A percentile compares a stretch with the other conserved stretches of the same genome.
Evolutionary conservation across 441 rosid genomes (phyloP).

Genomic region (Populus hybrid): DNA sequence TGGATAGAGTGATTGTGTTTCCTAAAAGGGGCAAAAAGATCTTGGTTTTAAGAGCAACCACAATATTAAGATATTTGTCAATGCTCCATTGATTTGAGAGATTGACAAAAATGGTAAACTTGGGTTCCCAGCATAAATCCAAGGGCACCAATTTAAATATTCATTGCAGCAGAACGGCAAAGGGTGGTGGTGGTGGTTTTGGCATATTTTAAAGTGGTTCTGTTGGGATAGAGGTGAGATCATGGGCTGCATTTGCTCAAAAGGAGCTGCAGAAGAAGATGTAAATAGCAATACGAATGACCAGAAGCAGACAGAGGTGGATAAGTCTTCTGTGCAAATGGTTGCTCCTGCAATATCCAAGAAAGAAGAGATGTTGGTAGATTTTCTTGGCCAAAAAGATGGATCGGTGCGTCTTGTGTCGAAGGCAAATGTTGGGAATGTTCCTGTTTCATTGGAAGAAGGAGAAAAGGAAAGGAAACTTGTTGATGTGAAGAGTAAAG

Average conservation of each 20-base stretch:
- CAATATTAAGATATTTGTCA: neutral
- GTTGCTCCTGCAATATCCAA: conserved; percentile 51
- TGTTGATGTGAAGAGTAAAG: conserved; percentile 31
- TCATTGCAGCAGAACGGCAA: neutral
- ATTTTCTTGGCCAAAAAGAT: conserved; percentile 17
- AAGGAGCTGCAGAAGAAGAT: conserved; percentile 52
- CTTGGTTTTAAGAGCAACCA: neutral
- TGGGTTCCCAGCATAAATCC: conserved; percentile 28
- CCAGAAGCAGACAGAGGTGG: conserved; percentile 18
- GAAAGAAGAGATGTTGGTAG: conserved; percentile 33
- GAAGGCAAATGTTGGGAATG: conserved; percentile 25
- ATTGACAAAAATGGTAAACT: conserved; percentile 15
- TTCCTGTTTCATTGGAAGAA: conserved; percentile 35
- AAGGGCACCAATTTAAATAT: conserved; percentile 20
- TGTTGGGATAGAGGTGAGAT: conserved; percentile 21
- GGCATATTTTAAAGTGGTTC: conserved; percentile 10
- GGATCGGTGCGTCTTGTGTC: conserved; percentile 21
- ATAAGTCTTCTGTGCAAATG: conserved; percentile 50
- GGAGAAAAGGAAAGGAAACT: conserved; percentile 27
- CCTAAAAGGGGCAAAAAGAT: neutral
- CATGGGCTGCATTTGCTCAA: conserved; percentile 92
- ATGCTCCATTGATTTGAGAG: conserved; percentile 19
- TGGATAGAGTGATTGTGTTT: neutral
- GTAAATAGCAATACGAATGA: conserved; percentile 21
- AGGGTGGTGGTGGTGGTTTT: conserved; percentile 1